These are phyloP conservation scores for Abelmoschus esculentus DNA, from an alignment of 345 rosid genomes.

Conservation along the genomic window DNA sequence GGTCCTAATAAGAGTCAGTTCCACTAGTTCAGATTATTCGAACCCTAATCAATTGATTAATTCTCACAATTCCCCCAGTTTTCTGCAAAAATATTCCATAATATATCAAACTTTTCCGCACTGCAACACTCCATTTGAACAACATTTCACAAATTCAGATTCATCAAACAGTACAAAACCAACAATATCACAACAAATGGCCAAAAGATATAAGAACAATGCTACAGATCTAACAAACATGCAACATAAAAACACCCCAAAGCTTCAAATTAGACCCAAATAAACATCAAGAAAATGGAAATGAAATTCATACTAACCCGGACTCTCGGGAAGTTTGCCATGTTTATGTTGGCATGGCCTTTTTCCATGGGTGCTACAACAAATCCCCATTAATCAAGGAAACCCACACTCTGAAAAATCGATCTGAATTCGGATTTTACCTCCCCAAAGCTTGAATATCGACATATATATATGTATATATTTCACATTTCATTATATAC, in stretches of 20 bases:
- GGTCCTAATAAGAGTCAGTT: too few species aligned
- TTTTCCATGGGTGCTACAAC: conserved; percentile 25
- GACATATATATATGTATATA: neutral
- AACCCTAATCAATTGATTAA: neutral
- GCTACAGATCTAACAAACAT: too few species aligned
- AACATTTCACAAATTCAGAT: neutral
- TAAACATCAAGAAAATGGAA: neutral
- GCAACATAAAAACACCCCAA: too few species aligned
- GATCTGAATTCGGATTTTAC: neutral
- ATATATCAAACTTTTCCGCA: neutral
- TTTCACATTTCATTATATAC: neutral
- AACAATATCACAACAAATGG: too few species aligned
- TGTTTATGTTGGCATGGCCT: conserved; percentile 15
- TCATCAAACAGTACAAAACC: neutral
- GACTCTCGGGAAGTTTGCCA: conserved; percentile 6
- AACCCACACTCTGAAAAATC: neutral
- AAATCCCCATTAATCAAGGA: conserved; percentile 33
- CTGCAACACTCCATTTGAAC: neutral
- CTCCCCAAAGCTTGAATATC: neutral
- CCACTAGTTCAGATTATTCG: neutral
- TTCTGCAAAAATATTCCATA: neutral
- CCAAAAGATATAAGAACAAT: too few species aligned
- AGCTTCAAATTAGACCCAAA: too few species aligned
- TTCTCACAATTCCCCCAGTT: neutral
- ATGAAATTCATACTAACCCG: neutral